A percentile compares a stretch with the other conserved stretches of the same genome.
Evolutionary conservation across 345 rosid species (phyloP).

Genomic region (Gossypium rotundifolium): DNA sequence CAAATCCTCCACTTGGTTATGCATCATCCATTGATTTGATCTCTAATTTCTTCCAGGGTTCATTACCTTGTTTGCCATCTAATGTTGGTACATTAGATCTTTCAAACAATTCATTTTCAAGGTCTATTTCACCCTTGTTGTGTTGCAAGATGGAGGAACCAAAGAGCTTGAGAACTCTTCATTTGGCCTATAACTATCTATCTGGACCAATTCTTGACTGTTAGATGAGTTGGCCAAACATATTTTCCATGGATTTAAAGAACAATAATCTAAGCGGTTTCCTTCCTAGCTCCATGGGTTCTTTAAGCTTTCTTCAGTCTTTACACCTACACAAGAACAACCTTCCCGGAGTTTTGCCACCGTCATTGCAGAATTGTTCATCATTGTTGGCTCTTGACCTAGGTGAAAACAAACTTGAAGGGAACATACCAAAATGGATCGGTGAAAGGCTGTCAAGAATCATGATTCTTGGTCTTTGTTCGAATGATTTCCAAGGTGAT

Average conservation of each 20-base stretch:
- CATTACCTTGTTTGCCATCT: conserved; percentile 8
- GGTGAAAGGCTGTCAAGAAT: not conserved
- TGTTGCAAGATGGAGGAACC: not conserved
- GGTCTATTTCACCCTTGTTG: conserved; percentile 16
- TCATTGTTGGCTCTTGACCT: conserved; percentile 3
- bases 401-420: not conserved
- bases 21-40: conserved; percentile 9
- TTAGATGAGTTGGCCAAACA: conserved; percentile 14
- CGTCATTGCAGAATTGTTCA: conserved; percentile 5
- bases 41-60: conserved; percentile 18
- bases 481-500: conserved; percentile 14
- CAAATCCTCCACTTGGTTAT: not conserved
- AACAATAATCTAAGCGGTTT: conserved; percentile 12
- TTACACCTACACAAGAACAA: conserved; percentile 14
- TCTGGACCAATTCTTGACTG: conserved; percentile 22
- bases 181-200: conserved; percentile 13
- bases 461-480: conserved; percentile 4
- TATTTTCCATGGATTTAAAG: conserved; percentile 9
- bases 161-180: conserved; percentile 4
- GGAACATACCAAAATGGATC: not conserved
- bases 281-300: conserved; percentile 21
- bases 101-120: conserved; percentile 22
- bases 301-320: conserved; percentile 9
- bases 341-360: not conserved
- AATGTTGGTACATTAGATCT: conserved; percentile 4